These are phyloP conservation scores for Boeremia exigua DNA, from an alignment of 2,329 filamentous ascomycete species.

Conservation along the genomic window DNA sequence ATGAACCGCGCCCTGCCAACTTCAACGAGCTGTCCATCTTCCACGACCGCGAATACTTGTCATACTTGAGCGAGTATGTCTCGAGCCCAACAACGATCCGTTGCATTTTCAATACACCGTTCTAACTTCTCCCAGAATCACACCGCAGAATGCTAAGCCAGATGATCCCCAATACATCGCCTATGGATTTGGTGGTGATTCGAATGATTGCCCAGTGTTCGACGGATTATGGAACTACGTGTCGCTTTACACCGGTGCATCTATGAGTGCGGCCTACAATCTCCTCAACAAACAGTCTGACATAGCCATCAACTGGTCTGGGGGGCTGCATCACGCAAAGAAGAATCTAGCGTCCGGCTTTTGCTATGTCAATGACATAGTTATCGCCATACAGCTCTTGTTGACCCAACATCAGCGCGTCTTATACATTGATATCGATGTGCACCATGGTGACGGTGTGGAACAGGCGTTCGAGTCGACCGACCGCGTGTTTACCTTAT, in stretches of 20 bases:
- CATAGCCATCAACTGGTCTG: conserved; percentile 97
- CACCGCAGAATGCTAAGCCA: conserved; percentile 52
- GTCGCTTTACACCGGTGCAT: conserved; percentile 88
- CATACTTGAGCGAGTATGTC: conserved; percentile 69
- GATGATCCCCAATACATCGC: conserved; percentile 57
- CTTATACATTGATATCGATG: conserved; percentile 93
- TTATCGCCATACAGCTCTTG: conserved; percentile 88
- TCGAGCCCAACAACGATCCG: too few species aligned
- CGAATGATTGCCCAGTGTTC: conserved; percentile 89
- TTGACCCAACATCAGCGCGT: conserved; percentile 82
- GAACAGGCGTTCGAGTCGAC: conserved; percentile 91
- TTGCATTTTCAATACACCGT: neutral
- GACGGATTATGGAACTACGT: conserved; percentile 96
- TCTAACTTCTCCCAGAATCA: conserved; percentile 48
- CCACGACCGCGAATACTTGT: conserved; percentile 87
- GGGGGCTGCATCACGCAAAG: conserved; percentile 95
- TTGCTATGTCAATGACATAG: conserved; percentile 99
- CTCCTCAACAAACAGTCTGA: conserved; percentile 86
- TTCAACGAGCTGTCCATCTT: conserved; percentile 88
- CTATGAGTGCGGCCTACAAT: conserved; percentile 88
- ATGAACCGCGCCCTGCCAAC: conserved; percentile 80
- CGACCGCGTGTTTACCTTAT: conserved; percentile 88
- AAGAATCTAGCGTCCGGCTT: conserved; percentile 93
- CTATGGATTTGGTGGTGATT: conserved; percentile 78
- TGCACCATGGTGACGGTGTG: conserved; percentile 89